phyloP scores from a whole-genome alignment of 2,329 filamentous ascomycete genomes.

The Exophiala calicioides region DNA sequence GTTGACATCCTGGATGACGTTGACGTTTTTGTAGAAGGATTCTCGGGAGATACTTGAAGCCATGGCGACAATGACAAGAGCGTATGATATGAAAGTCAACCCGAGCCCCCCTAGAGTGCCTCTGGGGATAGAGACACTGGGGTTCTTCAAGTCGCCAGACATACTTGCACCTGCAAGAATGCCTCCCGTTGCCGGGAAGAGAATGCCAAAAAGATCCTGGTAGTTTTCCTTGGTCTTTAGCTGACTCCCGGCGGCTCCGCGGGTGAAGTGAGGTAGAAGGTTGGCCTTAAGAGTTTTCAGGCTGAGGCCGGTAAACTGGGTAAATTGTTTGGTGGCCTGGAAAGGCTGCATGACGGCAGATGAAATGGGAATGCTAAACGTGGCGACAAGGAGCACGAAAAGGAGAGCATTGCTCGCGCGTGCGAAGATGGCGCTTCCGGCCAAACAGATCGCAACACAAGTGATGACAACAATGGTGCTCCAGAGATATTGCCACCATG shows the following conservation, averaged over 20 bases:
- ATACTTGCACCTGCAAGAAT: slow-evolving; percentile 77
- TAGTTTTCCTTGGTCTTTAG: slow-evolving; percentile 68
- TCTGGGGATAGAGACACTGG: slow-evolving; percentile 79
- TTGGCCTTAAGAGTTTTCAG: slow-evolving; percentile 71
- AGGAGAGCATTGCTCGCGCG: slow-evolving; percentile 77
- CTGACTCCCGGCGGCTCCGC: slow-evolving; percentile 62
- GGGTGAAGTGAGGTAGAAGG: slow-evolving; percentile 66
- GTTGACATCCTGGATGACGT: slow-evolving; percentile 80
- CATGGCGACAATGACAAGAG: slow-evolving; percentile 75
- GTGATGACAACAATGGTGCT: slow-evolving; percentile 69
- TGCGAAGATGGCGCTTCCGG: slow-evolving; percentile 77
- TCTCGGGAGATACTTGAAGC: slow-evolving; percentile 72
- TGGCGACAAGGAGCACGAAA: slow-evolving; percentile 68
- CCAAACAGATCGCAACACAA: slow-evolving; percentile 74
- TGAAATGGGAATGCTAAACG: slow-evolving; percentile 81
- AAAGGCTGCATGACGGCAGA: slow-evolving; percentile 69
- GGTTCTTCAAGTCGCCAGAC: slow-evolving; percentile 81
- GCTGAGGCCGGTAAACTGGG: slow-evolving; percentile 78
- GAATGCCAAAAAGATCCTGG: slow-evolving; percentile 79
- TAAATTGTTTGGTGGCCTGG: slow-evolving; percentile 58
- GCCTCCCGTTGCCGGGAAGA: slow-evolving; percentile 71
- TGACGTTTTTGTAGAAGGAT: slow-evolving; percentile 72
- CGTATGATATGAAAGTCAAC: slow-evolving; percentile 74
- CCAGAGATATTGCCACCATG: slow-evolving; percentile 76
- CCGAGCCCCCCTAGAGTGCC: slow-evolving; percentile 78